These are phyloP conservation scores for Osmozyma mogii DNA, from an alignment of 805 yeast genomes.

Conservation along the genomic window DNA sequence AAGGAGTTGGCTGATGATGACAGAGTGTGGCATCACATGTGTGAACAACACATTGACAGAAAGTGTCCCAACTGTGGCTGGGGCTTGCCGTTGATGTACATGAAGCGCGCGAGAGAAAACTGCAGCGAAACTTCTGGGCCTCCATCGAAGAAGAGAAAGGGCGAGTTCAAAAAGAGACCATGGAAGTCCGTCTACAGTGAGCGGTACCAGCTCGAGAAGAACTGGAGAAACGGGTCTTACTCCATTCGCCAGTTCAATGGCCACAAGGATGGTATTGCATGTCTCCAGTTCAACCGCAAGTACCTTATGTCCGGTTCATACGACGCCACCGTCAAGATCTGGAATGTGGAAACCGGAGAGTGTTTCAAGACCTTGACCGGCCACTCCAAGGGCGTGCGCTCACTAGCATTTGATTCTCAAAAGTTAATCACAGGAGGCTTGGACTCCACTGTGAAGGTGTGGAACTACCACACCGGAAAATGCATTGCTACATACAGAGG, in stretches of 20 bases:
- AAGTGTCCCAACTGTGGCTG: constrained; percentile 98
- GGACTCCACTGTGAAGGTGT: constrained; percentile 86
- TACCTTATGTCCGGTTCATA: constrained; percentile 85
- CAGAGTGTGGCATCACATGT: constrained; percentile 95
- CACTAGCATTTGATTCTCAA: constrained; percentile 78
- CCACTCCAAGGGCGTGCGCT: constrained; percentile 82
- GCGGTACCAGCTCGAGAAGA: constrained; percentile 82
- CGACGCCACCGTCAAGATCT: constrained; percentile 84
- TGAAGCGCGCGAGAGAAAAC: constrained; percentile 60
- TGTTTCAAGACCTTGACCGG: constrained; percentile 72
- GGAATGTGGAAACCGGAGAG: constrained; percentile 81
- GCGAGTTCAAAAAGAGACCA: constrained; percentile 45
- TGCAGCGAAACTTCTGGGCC: constrained; percentile 4
- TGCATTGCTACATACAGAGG: constrained; percentile 92
- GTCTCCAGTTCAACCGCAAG: constrained; percentile 73
- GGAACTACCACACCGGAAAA: constrained; percentile 94
- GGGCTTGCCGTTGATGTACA: constrained; percentile 94
- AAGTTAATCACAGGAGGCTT: constrained; percentile 89
- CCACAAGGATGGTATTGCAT: constrained; percentile 82
- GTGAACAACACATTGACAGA: constrained; percentile 95
- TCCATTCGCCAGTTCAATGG: constrained; percentile 60
- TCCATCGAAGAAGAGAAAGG: constrained; percentile 1
- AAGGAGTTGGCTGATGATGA: constrained; percentile 89
- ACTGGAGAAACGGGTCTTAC: constrained; percentile 86
- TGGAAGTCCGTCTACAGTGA: constrained; percentile 96